A percentile compares a stretch with the other conserved stretches of the same genome.
Evolutionary conservation across 257 asterid genomes (phyloP).

Genomic region (Linaria vulgaris): DNA sequence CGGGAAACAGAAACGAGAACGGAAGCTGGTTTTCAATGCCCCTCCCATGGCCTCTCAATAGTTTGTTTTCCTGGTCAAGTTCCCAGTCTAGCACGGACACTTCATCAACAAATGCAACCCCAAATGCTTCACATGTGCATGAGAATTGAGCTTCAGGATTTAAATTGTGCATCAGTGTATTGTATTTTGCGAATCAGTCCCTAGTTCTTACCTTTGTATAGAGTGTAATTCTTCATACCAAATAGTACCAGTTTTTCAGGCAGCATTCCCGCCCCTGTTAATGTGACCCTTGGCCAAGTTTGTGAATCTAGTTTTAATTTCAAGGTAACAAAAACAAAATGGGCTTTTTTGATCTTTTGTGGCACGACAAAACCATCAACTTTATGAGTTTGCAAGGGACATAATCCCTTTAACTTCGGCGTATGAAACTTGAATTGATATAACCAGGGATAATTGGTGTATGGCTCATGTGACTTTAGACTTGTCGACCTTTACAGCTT

Average conservation of each 20-base stretch:
- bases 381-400: too few relatives aligned
- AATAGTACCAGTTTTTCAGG: not conserved
- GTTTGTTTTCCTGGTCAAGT: slow-evolving; percentile 51
- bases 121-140: slow-evolving; percentile 37
- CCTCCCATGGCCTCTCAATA: slow-evolving; percentile 76
- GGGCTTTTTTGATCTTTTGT: too few relatives aligned
- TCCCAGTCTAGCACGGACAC: slow-evolving; percentile 39
- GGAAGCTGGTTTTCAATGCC: slow-evolving; percentile 59
- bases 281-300: too few relatives aligned
- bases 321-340: too few relatives aligned
- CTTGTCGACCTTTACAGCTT: too few relatives aligned
- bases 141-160: slow-evolving; percentile 32
- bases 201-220: slow-evolving; percentile 28
- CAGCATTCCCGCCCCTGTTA: not conserved
- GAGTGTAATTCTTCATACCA: slow-evolving; percentile 2
- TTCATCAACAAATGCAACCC: slow-evolving; percentile 35
- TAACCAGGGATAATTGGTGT: too few relatives aligned
- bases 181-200: slow-evolving; percentile 12
- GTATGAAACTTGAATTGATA: too few relatives aligned
- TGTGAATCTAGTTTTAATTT: too few relatives aligned
- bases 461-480: too few relatives aligned
- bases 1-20: slow-evolving; percentile 38
- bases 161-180: not conserved
- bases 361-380: too few relatives aligned
- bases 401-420: too few relatives aligned